Base-by-base conservation (phyloP, 2,329 filamentous ascomycete species). In the Aquanectria penicillioides region DNA sequence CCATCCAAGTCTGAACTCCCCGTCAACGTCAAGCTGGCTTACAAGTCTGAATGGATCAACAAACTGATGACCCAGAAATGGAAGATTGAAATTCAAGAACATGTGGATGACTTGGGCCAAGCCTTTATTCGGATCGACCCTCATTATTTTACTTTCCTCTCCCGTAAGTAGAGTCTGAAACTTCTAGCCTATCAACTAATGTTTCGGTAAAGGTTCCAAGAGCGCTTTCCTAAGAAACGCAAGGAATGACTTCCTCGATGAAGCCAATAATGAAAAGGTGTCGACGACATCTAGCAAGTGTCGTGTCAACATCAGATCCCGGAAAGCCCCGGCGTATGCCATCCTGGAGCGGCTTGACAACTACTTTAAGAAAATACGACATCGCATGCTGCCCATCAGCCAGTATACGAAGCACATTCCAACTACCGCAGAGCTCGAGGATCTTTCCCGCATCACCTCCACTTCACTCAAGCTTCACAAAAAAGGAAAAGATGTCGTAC, bases 11-110 rank as follows among this genome's bases (percentile, higher is more conserved):
- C 65, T 22, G 29, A n/a, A n/a, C n/a, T n/a, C n/a, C n/a, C 59
- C 25, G 37, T 62, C 43, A 56, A 53, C 57, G 34, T 44, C 5
- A 12, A 65, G 11, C 20, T 64, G 29, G 64, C 66, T 12, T 63
- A 66, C 4, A 87, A 86, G 67, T 69, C 77, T 33, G 74, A 63
- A 23, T 66, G 80, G 10, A 79, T 74, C 1, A 60, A 80, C 13
- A 72, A 71, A 53, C 71, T 87, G 50, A 74, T 87, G 74, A 75
- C 76, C 11, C 71, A 77, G 20, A 79, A 77, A 57, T 87, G 85
- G 85, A 76, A 74, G 3, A 62, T 87, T n/a, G 75, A 79, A 8
- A 77, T 81, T 3, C 73, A 77, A 51, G 81, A 85, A 61, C 68
- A 82, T 13, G 66, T 78, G 12, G 74, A 78, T 17, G 74, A 73